Conservation (phyloP, 164 flowering plant genomes). For the Berberis thunbergii region DNA sequence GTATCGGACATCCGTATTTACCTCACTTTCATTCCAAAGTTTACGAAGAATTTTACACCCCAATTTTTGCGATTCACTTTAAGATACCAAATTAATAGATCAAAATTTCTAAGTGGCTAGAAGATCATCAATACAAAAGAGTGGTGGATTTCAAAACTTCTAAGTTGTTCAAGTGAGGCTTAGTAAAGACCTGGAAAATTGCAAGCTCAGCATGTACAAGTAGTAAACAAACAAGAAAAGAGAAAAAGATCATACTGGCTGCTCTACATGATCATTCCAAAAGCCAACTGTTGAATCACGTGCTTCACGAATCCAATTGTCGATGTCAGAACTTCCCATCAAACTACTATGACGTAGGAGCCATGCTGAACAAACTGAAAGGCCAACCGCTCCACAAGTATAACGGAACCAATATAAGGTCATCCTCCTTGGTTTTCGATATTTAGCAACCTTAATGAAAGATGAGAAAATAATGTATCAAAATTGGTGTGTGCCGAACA, state of each 20-base stretch:
- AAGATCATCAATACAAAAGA: too few relatives aligned
- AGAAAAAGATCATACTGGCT: conserved; percentile 49
- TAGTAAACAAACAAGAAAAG: background rate
- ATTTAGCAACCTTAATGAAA: conserved; percentile 46
- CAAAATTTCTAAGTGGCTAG: too few relatives aligned
- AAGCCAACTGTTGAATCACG: conserved; percentile 59
- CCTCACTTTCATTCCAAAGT: too few relatives aligned
- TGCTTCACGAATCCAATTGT: conserved; percentile 89
- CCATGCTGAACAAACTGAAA: conserved; percentile 82
- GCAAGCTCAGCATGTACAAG: background rate
- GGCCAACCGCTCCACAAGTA: conserved; percentile 81
- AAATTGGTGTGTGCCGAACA: background rate
- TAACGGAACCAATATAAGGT: conserved; percentile 73
- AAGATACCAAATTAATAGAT: too few relatives aligned
- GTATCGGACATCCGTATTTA: too few relatives aligned
- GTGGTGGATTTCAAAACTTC: too few relatives aligned
- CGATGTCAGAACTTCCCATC: conserved; percentile 91
- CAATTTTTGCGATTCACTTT: too few relatives aligned
- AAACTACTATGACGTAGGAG: conserved; percentile 78
- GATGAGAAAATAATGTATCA: conserved; percentile 7
- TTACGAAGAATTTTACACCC: too few relatives aligned
- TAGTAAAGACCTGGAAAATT: too few relatives aligned
- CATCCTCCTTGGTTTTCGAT: conserved; percentile 62
- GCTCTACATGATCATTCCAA: conserved; percentile 89
- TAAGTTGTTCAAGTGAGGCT: too few relatives aligned